phyloP scores from a whole-genome alignment of 1,284 basidiomycete genomes.

The Thecaphora thlaspeos region DNA sequence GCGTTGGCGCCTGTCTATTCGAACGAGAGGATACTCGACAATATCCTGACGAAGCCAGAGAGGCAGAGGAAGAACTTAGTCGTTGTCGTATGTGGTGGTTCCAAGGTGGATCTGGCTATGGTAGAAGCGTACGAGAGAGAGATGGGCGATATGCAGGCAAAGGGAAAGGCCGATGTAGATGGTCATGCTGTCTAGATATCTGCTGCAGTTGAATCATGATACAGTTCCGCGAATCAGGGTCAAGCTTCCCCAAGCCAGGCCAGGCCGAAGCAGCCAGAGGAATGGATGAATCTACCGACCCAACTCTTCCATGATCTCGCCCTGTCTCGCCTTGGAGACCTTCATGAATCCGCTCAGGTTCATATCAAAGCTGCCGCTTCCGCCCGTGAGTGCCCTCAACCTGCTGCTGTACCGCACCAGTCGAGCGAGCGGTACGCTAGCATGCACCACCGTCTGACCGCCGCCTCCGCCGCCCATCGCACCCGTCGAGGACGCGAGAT shows the following conservation, averaged over 20 bases:
- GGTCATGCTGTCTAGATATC: neutral
- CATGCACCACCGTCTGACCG: slow-evolving; percentile 38
- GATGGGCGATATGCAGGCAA: slow-evolving; percentile 3
- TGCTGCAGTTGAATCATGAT: too few species aligned
- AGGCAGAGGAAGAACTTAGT: slow-evolving; percentile 26
- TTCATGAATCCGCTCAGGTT: slow-evolving; percentile 71
- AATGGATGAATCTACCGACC: too few species aligned
- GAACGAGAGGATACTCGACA: slow-evolving; percentile 18
- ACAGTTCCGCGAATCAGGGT: too few species aligned
- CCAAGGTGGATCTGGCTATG: slow-evolving; percentile 16
- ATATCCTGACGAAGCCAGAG: neutral
- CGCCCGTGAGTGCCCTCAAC: slow-evolving; percentile 75
- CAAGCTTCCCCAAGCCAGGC: too few species aligned
- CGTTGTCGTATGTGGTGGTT: slow-evolving; percentile 52
- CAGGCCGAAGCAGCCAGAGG: too few species aligned
- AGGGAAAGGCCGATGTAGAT: slow-evolving; percentile 12
- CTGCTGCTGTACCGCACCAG: slow-evolving; percentile 78
- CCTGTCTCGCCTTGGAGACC: slow-evolving; percentile 36
- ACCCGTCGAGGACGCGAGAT: slow-evolving; percentile 65
- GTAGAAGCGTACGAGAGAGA: slow-evolving; percentile 9
- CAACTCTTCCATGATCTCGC: slow-evolving; percentile 40
- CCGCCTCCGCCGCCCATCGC: slow-evolving; percentile 60
- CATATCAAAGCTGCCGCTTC: slow-evolving; percentile 79
- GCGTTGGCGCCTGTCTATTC: slow-evolving; percentile 39
- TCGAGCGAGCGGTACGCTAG: slow-evolving; percentile 72